Conservation (phyloP, 306 rosid genomes). For the Cucumis sativus region DNA sequence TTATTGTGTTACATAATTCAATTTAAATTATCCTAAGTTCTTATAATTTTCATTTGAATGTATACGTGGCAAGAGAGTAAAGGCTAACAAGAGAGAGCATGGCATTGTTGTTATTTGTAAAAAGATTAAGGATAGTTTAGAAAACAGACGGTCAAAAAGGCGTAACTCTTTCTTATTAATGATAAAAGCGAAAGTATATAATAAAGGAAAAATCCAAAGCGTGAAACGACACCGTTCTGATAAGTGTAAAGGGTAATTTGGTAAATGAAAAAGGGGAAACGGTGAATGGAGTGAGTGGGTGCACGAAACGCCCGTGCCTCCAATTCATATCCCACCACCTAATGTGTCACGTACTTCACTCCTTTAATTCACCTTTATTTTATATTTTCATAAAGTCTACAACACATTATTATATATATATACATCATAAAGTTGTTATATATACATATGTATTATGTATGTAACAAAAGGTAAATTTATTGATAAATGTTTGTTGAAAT, state of each 20-base stretch:
- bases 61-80: background rate
- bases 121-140: background rate
- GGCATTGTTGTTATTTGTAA: background rate
- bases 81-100: background rate
- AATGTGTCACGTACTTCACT: slow-evolving; percentile 6
- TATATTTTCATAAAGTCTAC: background rate
- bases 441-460: too few species aligned
- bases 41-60: background rate
- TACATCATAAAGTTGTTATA: background rate
- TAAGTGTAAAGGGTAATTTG: background rate
- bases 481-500: background rate
- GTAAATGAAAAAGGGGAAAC: background rate
- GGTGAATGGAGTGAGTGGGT: slow-evolving; percentile 5
- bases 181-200: slow-evolving; percentile 15
- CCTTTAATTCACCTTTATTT: background rate
- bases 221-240: slow-evolving; percentile 32
- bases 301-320: slow-evolving; percentile 71
- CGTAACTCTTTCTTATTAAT: slow-evolving; percentile 12
- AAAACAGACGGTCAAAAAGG: slow-evolving; percentile 42
- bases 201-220: background rate
- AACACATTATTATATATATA: background rate
- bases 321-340: slow-evolving; percentile 39
- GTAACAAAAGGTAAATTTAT: too few species aligned
- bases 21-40: background rate
- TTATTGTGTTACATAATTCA: too few species aligned